Percentiles rank a stretch among this genome's conserved stretches.
phyloP scores from a whole-genome alignment of 345 rosid genomes.

The Ricinus communis region DNA sequence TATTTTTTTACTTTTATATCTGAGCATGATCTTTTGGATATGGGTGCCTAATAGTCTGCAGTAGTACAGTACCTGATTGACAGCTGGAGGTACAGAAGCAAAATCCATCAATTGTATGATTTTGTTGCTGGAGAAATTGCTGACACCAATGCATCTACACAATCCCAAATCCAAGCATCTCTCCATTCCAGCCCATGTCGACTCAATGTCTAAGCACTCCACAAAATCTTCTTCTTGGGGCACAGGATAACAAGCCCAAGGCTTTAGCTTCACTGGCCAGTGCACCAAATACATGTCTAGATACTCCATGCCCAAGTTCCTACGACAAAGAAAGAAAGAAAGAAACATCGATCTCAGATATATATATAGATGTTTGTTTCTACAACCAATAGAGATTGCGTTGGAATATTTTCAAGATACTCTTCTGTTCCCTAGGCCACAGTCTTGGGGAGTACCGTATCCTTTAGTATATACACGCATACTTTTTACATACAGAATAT shows the following conservation, averaged over 20 bases:
- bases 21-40: too few relatives aligned
- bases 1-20: too few relatives aligned
- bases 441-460: too few relatives aligned
- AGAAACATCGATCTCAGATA: too few relatives aligned
- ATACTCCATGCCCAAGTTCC: slow-evolving; percentile 70
- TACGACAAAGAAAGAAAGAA: slow-evolving; percentile 19
- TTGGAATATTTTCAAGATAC: slow-evolving; percentile 11
- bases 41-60: too few relatives aligned
- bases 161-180: slow-evolving; percentile 70
- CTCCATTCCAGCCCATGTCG: slow-evolving; percentile 87
- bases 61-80: slow-evolving; percentile 54
- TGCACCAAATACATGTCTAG: slow-evolving; percentile 87
- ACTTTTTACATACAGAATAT: too few relatives aligned
- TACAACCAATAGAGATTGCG: not conserved
- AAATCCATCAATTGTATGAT: slow-evolving; percentile 47
- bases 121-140: slow-evolving; percentile 83
- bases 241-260: slow-evolving; percentile 47
- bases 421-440: not conserved
- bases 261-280: slow-evolving; percentile 89
- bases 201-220: slow-evolving; percentile 49
- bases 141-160: slow-evolving; percentile 74
- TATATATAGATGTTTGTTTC: not conserved
- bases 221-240: slow-evolving; percentile 75
- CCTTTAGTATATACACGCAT: too few relatives aligned
- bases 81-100: slow-evolving; percentile 65